phyloP scores from a whole-genome alignment of 2,329 filamentous ascomycete genomes.

The Microcyclospora tardicrescens region DNA sequence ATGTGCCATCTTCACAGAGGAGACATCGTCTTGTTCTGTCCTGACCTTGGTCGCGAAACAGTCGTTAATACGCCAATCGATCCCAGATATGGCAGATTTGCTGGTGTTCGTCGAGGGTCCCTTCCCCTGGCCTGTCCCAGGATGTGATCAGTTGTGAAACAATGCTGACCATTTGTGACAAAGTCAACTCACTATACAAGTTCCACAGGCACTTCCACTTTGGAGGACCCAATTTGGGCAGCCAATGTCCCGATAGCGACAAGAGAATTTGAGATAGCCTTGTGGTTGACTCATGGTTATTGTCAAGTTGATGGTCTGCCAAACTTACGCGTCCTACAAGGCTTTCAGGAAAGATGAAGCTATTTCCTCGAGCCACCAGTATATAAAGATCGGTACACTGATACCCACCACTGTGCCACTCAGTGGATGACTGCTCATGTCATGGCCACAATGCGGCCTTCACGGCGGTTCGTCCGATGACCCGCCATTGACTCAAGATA shows the following conservation, averaged over 20 bases:
- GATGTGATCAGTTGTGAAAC: background rate
- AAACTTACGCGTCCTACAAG: too few species aligned
- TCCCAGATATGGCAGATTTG: background rate
- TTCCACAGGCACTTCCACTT: constrained; percentile 12
- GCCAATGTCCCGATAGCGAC: constrained; percentile 5
- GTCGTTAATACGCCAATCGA: background rate
- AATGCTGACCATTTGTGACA: too few species aligned
- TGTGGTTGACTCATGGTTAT: constrained; percentile 1
- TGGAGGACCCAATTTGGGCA: constrained; percentile 9
- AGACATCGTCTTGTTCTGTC: background rate
- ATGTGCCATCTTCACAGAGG: too few species aligned
- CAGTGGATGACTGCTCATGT: too few species aligned
- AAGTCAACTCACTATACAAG: constrained; percentile 13
- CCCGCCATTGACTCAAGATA: too few species aligned
- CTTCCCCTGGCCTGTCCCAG: constrained; percentile 5
- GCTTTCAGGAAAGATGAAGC: too few species aligned
- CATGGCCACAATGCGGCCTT: too few species aligned
- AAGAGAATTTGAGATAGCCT: constrained; percentile 9
- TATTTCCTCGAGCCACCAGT: too few species aligned
- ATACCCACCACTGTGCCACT: too few species aligned
- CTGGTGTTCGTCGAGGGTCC: constrained; percentile 2
- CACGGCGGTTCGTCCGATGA: too few species aligned
- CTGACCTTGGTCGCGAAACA: background rate
- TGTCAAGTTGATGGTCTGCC: too few species aligned
- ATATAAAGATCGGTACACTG: too few species aligned